phyloP scores from a whole-genome alignment of 2,329 filamentous ascomycete species.

The Apiospora phragmitis region DNA sequence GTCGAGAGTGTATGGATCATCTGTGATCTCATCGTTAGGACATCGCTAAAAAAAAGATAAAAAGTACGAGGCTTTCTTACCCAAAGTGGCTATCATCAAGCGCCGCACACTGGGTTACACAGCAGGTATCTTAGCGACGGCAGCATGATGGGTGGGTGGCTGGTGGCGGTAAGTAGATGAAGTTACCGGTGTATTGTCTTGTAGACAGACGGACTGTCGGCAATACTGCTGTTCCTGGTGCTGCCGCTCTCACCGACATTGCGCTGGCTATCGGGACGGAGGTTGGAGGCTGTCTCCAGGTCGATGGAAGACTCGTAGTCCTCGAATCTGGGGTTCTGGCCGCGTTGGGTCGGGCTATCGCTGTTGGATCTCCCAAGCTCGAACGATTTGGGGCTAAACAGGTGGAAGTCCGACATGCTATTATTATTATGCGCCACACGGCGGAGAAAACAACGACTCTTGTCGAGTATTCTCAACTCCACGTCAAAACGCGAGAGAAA shows the following conservation, averaged over 20 bases:
- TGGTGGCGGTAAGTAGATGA: background rate
- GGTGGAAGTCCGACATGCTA: constrained; percentile 1
- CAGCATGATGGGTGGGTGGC: background rate
- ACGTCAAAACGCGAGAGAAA: background rate
- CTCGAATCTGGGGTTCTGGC: background rate
- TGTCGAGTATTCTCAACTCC: background rate
- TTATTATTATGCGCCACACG: background rate
- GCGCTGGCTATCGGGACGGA: background rate
- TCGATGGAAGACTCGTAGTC: constrained; percentile 11
- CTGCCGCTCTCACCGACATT: background rate
- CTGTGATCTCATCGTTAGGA: constrained; percentile 21
- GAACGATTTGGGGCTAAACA: background rate
- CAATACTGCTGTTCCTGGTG: background rate
- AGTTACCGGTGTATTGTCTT: constrained; percentile 29
- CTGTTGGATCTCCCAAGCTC: background rate
- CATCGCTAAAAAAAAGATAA: background rate
- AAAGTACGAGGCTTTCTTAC: constrained; percentile 12
- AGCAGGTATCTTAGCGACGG: background rate
- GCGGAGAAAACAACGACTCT: background rate
- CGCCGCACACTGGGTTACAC: constrained; percentile 23
- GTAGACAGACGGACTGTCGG: constrained; percentile 20
- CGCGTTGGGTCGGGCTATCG: background rate
- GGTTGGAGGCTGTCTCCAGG: background rate
- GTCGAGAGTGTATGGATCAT: constrained; percentile 51
- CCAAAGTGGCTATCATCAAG: constrained; percentile 26